Evolutionary conservation across 2,329 filamentous ascomycete genomes (phyloP), one percentile per base, ranked within the genome.

Genomic region (Metarhizium robertsii): DNA sequence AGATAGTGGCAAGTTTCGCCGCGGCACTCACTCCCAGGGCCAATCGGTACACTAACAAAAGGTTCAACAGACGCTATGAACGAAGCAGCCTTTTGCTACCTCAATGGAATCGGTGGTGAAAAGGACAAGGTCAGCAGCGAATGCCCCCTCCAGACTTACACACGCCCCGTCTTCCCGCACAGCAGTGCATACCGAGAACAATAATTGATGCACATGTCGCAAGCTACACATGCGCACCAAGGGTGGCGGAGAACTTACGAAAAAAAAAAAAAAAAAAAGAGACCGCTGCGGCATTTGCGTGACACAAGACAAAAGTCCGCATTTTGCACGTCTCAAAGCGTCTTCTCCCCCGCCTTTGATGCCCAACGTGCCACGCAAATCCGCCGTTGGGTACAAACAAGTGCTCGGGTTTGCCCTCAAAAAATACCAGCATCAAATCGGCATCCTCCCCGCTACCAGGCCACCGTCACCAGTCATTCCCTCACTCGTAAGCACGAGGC

Each of bases 71-170:
- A 99, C 75, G 94, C 92, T 56, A 96, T 97, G 92, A 96, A 96
- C 68, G 92, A 97, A 72, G 87, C 87, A 54, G 94, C 86, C 40
- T 95, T 91, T 90, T 99, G 94, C 75, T 97, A 94, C 78, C 72
- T 95, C 32, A 88, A 96, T 68, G 94, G 94, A n/a, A 96, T 95
- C 72, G 94, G 94, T 38, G 92, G 91, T 67, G 94, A 91, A 71
- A 99, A 97, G 72, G 92, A 99, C 77, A 97, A 96, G 88, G 92
- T 96, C 79, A 73, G 89, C 18, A 82, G 49, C 50, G 40, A 6
- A 11, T 25, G 25, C 25, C 34, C 56, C 54, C 30, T 30, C 25
- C 40, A 11, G n/a, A 34, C 13, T 6, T 32, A 10, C 43, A 38
- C 14, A n/a, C 25, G 25, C 25, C 30, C 52, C 11, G 11, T 51